phyloP scores from a whole-genome alignment of 345 rosid species.

The Salix udensis region DNA sequence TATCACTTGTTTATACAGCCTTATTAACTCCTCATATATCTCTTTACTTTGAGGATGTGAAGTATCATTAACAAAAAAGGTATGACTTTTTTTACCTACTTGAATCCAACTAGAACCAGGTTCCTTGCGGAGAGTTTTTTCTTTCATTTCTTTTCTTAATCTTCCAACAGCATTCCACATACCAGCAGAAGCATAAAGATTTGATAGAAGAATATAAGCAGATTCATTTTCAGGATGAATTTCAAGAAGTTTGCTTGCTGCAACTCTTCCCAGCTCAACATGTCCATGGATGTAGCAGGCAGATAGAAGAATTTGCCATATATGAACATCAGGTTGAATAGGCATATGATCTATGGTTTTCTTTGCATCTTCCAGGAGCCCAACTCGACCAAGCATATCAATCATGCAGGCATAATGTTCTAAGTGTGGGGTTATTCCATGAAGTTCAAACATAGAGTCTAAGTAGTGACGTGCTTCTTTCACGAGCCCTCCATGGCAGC shows the following conservation, averaged over 20 bases:
- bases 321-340: slow-evolving; percentile 15
- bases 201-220: slow-evolving; percentile 20
- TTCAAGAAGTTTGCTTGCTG: slow-evolving; percentile 15
- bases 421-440: slow-evolving; percentile 3
- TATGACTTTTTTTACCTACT: slow-evolving; percentile 23
- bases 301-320: slow-evolving; percentile 16
- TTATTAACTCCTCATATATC: slow-evolving; percentile 23
- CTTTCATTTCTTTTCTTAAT: slow-evolving; percentile 16
- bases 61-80: slow-evolving; percentile 28
- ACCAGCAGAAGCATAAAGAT: slow-evolving; percentile 14
- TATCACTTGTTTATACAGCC: slow-evolving; percentile 27
- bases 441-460: slow-evolving; percentile 8
- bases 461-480: slow-evolving; percentile 6
- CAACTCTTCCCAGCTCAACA: slow-evolving; percentile 13
- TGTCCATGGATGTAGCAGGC: slow-evolving; percentile 14
- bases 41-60: slow-evolving; percentile 29
- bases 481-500: slow-evolving; percentile 12
- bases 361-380: slow-evolving; percentile 14
- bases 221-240: slow-evolving; percentile 18
- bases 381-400: slow-evolving; percentile 21
- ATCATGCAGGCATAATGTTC: slow-evolving; percentile 21
- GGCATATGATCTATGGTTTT: slow-evolving; percentile 17
- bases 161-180: slow-evolving; percentile 18
- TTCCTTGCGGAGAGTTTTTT: slow-evolving; percentile 3
- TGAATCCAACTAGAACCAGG: slow-evolving; percentile 26